Evolutionary conservation across 352 stramenopile species (phyloP).

Genomic region (Phytophthora pini): DNA sequence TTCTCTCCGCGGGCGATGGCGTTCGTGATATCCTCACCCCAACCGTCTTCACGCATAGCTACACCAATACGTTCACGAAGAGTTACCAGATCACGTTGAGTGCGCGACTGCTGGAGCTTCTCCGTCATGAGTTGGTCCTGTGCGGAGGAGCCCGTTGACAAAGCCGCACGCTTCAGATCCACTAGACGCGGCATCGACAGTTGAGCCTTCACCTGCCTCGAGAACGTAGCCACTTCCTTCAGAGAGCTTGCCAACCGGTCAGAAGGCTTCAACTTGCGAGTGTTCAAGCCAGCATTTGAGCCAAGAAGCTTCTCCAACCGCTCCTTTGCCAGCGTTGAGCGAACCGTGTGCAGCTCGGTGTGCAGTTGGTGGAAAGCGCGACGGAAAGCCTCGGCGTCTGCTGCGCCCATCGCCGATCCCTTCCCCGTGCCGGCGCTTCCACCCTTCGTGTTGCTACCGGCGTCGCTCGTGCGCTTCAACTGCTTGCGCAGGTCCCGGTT

Average conservation of each 20-base stretch:
- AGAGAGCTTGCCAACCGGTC: slow-evolving; percentile 43
- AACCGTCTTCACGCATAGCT: slow-evolving; percentile 56
- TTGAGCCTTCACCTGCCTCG: slow-evolving; percentile 59
- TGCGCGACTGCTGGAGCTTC: slow-evolving; percentile 58
- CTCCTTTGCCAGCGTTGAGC: slow-evolving; percentile 63
- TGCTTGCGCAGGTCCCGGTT: slow-evolving; percentile 86
- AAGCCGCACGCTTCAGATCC: slow-evolving; percentile 46
- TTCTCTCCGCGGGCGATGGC: slow-evolving; percentile 69
- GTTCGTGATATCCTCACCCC: slow-evolving; percentile 60
- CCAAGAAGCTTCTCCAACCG: slow-evolving; percentile 62
- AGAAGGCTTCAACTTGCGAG: slow-evolving; percentile 27
- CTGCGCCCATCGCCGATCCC: slow-evolving; percentile 40
- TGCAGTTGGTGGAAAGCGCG: slow-evolving; percentile 67
- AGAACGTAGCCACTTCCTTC: slow-evolving; percentile 59
- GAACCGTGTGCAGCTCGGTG: slow-evolving; percentile 55
- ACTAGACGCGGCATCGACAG: slow-evolving; percentile 76
- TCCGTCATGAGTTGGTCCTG: slow-evolving; percentile 57
- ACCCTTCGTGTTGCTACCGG: slow-evolving; percentile 32
- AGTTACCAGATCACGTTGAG: slow-evolving; percentile 42
- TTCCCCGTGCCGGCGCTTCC: slow-evolving; percentile 33
- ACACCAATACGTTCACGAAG: slow-evolving; percentile 55
- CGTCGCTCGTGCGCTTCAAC: slow-evolving; percentile 71
- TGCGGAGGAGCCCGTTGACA: slow-evolving; percentile 22
- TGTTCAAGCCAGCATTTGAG: slow-evolving; percentile 16
- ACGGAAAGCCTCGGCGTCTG: slow-evolving; percentile 65